Evolutionary conservation across 306 rosid species (phyloP).

Genomic region (Fagus crenata): DNA sequence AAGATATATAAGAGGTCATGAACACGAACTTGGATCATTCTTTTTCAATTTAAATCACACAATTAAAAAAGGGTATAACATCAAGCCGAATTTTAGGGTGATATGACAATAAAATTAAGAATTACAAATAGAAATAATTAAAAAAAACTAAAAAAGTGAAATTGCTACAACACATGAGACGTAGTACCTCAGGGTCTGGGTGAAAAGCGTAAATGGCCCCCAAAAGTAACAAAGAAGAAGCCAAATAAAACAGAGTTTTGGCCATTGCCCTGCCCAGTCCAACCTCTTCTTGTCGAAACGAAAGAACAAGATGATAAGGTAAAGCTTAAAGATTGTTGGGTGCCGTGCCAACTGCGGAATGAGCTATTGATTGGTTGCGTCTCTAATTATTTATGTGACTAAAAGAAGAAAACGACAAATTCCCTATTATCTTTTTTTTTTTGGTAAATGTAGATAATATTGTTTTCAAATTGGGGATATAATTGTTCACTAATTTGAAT

Average conservation of each 20-base stretch:
- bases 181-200: conserved; percentile 36
- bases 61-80: neutral
- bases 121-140: neutral
- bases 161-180: no score
- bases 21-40: neutral
- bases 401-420: no score
- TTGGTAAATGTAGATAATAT: no score
- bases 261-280: conserved; percentile 30
- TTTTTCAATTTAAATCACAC: neutral
- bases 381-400: no score
- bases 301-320: no score
- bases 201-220: conserved; percentile 27
- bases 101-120: neutral
- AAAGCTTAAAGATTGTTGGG: no score
- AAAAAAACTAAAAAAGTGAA: neutral
- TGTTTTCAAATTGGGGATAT: no score
- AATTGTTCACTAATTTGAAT: no score
- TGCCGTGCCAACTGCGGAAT: no score
- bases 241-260: conserved; percentile 18
- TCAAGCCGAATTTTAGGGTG: neutral
- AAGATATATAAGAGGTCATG: neutral
- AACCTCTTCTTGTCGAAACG: neutral
- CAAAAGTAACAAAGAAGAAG: conserved; percentile 23
- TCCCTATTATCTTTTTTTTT: no score
- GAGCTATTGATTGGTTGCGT: no score